Evolutionary conservation across 2,329 filamentous ascomycete species (phyloP).

Genomic region (Hypoxylon sp.): DNA sequence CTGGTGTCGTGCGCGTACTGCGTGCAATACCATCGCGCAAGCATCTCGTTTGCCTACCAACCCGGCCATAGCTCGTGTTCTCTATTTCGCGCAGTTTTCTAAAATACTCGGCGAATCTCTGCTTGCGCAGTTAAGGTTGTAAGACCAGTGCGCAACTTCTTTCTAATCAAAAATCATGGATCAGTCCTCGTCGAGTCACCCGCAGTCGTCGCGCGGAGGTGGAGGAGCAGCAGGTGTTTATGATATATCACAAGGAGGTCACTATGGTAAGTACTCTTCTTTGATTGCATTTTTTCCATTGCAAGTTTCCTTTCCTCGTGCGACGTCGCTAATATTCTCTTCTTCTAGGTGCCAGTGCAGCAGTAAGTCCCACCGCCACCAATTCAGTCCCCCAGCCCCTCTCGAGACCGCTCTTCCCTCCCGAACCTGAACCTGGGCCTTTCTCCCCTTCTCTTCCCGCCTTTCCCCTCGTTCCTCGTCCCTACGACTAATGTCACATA

Average conservation of each 20-base stretch:
- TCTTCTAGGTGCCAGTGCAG: conserved; percentile 57
- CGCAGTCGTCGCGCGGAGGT: conserved; percentile 56
- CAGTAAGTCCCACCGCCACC: conserved; percentile 48
- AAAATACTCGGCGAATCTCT: conserved; percentile 30
- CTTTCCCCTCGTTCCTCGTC: conserved; percentile 23
- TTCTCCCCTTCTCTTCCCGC: neutral
- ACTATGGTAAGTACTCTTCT: conserved; percentile 72
- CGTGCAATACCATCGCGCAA: conserved; percentile 35
- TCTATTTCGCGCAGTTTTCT: conserved; percentile 26
- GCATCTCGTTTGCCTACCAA: conserved; percentile 30
- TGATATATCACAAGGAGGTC: conserved; percentile 76
- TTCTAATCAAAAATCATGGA: conserved; percentile 57
- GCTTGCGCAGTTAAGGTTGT: conserved; percentile 27
- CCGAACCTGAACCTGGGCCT: neutral
- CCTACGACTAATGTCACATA: conserved; percentile 42
- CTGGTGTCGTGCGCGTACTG: conserved; percentile 27
- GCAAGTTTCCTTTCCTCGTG: conserved; percentile 41
- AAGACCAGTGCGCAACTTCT: conserved; percentile 29
- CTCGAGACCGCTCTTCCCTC: conserved; percentile 27
- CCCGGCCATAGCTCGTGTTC: conserved; percentile 18
- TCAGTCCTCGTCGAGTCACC: conserved; percentile 62
- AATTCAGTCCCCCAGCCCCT: conserved; percentile 14
- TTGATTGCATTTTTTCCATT: conserved; percentile 35
- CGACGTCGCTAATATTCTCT: conserved; percentile 48
- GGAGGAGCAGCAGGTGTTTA: conserved; percentile 58